Conservation (phyloP, 2,329 filamentous ascomycete genomes). For the Aspergillus sp. region DNA sequence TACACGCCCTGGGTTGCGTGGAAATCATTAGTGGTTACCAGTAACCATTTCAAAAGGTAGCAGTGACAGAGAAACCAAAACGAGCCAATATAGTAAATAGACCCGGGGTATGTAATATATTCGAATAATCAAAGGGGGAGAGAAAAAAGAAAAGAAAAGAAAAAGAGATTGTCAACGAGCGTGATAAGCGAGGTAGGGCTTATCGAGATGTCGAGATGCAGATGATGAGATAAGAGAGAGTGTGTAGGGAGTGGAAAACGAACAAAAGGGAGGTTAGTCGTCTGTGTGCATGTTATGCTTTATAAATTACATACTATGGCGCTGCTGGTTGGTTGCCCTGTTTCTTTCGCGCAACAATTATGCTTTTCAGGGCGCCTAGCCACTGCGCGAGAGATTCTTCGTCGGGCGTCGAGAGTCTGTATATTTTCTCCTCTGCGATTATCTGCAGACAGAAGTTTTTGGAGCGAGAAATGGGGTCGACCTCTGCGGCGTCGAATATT, state of each 20-base stretch:
- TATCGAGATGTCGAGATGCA: background rate
- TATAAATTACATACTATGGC: background rate
- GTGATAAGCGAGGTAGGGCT: background rate
- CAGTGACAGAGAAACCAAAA: background rate
- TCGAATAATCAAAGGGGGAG: background rate
- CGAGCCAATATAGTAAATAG: constrained; percentile 16
- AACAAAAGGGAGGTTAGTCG: background rate
- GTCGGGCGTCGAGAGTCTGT: constrained; percentile 71
- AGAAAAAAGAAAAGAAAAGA: constrained; percentile 6
- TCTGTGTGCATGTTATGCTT: background rate
- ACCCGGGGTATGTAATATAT: constrained; percentile 20
- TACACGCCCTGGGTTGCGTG: background rate
- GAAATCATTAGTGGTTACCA: constrained; percentile 3
- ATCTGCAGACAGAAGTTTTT: constrained; percentile 88
- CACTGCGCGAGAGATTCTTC: constrained; percentile 83
- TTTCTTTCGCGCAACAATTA: constrained; percentile 39
- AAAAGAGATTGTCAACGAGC: background rate
- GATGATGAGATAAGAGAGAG: background rate
- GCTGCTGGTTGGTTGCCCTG: constrained; percentile 23
- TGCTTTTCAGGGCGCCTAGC: constrained; percentile 86
- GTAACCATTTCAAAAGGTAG: background rate
- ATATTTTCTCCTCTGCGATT: constrained; percentile 87
- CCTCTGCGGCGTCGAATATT: constrained; percentile 88
- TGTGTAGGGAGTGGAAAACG: background rate
- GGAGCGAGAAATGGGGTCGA: constrained; percentile 80